Evolutionary conservation across 306 rosid species (phyloP), one percentile per base, ranked within the genome.

Genomic region (Prunus armeniaca): DNA sequence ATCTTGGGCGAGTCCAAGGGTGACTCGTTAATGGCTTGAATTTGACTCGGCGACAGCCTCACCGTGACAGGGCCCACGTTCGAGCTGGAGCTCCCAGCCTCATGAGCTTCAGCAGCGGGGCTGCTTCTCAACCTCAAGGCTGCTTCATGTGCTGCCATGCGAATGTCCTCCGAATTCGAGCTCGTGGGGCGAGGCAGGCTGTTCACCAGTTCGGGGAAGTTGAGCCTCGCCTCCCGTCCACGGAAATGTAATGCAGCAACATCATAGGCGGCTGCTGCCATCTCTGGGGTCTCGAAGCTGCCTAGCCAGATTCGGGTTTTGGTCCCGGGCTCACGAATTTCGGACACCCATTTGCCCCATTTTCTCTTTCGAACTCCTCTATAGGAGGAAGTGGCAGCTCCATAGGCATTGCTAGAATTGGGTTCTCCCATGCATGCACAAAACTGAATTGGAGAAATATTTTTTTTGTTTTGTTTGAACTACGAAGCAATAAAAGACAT

Each of bases 261-360:
- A 24, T 95, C 98, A 19, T 90, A 95, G 0, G 98, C 98, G 0
- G 96, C 28, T 1, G 82, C 84, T 2, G 78, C 55, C 80, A 46
- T 71, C 50, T 81, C 79, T 9, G 95, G 88, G 1, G 80, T 69
- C 57, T 86, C 92, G 9, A 86, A 90, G 73, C 97, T 93, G 12
- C 98, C 98, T 22, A 93, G 73, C 98, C 98, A 93, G 60, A 93
- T 91, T 65, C 98, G 57, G 18, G 58, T 87, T 25, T 93, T 93
- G 79, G 84, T 91, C 2, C 98, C 94, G 0, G 98, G 98, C 62
- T 91, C 96, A 0, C 98, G 88, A 27, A 93, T 91, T 78, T 93
- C 98, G 9, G 94, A 93, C 41, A 93, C 98, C 91, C 96, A 93
- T 80, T 93, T 93, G 0, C 98, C 98, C 98, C 98, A 93, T 85